phyloP scores from a whole-genome alignment of 1,284 basidiomycete species.

The Ustilago tritici region DNA sequence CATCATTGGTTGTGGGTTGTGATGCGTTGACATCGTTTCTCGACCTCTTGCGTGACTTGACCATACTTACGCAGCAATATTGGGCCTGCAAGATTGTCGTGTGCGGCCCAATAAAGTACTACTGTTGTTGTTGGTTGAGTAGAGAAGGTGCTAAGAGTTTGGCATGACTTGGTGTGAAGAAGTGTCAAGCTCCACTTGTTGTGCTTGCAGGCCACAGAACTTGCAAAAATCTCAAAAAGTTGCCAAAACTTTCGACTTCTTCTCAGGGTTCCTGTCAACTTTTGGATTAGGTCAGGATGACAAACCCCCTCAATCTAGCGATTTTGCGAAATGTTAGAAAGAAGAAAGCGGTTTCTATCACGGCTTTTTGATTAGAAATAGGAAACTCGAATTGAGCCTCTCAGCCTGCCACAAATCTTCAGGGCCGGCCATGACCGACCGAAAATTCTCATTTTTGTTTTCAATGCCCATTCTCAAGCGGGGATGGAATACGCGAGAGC shows the following conservation, averaged over 20 bases:
- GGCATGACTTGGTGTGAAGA: background rate
- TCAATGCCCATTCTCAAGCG: background rate
- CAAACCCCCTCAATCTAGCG: background rate
- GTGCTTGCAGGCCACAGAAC: background rate
- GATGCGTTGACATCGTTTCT: conserved; percentile 20
- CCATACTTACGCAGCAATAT: conserved; percentile 22
- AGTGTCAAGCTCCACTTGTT: conserved; percentile 26
- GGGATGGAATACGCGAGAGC: background rate
- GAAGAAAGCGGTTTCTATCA: background rate
- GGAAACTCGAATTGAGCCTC: background rate
- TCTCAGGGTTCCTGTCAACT: conserved; percentile 1
- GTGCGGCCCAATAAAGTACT: too few relatives aligned
- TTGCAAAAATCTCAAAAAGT: conserved; percentile 13
- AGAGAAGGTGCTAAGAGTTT: too few relatives aligned
- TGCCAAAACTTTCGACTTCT: conserved; percentile 8
- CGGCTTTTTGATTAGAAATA: conserved; percentile 25
- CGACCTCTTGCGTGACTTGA: conserved; percentile 38
- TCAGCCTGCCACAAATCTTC: background rate
- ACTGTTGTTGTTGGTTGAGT: too few relatives aligned
- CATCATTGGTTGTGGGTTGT: background rate
- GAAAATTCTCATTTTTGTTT: background rate
- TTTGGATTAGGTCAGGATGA: background rate
- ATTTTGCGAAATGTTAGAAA: background rate
- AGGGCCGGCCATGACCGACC: conserved; percentile 5
- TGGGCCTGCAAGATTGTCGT: background rate